Evolutionary conservation across 257 asterid genomes (phyloP).

Genomic region (Penstemon barbatus): DNA sequence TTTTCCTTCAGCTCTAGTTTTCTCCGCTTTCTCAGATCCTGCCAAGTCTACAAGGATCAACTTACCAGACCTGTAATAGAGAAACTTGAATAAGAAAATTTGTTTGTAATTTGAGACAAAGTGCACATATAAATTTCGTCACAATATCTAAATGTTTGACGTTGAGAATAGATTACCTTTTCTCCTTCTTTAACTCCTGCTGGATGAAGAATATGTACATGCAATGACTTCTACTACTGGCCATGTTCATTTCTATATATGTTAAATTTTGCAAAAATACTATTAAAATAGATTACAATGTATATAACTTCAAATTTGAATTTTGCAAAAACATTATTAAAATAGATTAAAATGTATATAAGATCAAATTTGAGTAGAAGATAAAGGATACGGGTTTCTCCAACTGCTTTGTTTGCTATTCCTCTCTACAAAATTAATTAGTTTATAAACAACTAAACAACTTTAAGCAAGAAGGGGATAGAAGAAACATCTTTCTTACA

Average conservation of each 20-base stretch:
- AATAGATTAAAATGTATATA: slow-evolving; percentile 15
- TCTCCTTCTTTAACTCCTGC: slow-evolving; percentile 56
- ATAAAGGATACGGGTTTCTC: slow-evolving; percentile 81
- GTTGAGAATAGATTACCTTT: slow-evolving; percentile 40
- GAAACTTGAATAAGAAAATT: background rate
- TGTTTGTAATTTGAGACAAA: background rate
- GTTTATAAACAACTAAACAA: slow-evolving; percentile 23
- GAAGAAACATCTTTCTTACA: slow-evolving; percentile 48
- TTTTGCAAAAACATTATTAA: slow-evolving; percentile 7
- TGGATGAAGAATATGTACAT: slow-evolving; percentile 57
- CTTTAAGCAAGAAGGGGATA: slow-evolving; percentile 11
- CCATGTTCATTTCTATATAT: slow-evolving; percentile 69
- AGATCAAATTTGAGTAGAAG: slow-evolving; percentile 9
- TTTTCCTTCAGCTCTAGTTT: slow-evolving; percentile 86
- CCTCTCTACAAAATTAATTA: slow-evolving; percentile 54
- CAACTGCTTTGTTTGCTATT: slow-evolving; percentile 84
- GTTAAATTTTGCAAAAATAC: slow-evolving; percentile 33
- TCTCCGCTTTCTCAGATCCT: slow-evolving; percentile 91
- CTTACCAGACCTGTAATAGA: slow-evolving; percentile 60
- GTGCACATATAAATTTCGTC: slow-evolving; percentile 15
- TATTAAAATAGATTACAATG: slow-evolving; percentile 14
- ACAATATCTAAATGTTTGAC: slow-evolving; percentile 1
- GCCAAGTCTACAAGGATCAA: slow-evolving; percentile 88
- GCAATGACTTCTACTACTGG: slow-evolving; percentile 91
- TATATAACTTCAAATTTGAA: slow-evolving; percentile 4